Percentiles rank a stretch among this genome's conserved stretches.
phyloP scores from a whole-genome alignment of 75 land plant species.

The Adiantum capillusveneris region DNA sequence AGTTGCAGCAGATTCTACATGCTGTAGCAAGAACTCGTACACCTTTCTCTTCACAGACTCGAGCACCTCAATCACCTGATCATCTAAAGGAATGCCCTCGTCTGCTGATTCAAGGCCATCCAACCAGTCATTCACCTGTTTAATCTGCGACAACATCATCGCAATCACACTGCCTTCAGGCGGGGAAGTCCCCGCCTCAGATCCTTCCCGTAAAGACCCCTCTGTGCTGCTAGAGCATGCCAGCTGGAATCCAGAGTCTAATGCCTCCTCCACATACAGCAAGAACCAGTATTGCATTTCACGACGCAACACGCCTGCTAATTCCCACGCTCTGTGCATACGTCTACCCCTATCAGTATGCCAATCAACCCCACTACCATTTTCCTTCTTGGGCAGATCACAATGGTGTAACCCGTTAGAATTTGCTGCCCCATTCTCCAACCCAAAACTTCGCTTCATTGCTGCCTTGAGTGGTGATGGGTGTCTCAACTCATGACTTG shows the following conservation, averaged over 20 bases:
- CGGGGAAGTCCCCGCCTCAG: constrained; percentile 12
- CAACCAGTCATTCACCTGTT: constrained; percentile 86
- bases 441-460: neutral
- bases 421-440: no score
- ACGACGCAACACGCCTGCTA: constrained; percentile 33
- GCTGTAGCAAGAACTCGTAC: constrained; percentile 74
- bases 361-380: constrained; percentile 22
- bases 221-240: constrained; percentile 9
- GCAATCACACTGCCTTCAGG: constrained; percentile 46
- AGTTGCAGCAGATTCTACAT: constrained; percentile 67
- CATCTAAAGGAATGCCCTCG: constrained; percentile 33
- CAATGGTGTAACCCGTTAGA: neutral
- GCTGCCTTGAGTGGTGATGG: constrained; percentile 1
- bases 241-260: constrained; percentile 62
- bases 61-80: constrained; percentile 26
- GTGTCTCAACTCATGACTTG: constrained; percentile 7
- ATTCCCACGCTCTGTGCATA: constrained; percentile 45
- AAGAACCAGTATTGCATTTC: constrained; percentile 85
- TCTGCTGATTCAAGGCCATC: constrained; percentile 30
- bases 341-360: constrained; percentile 40
- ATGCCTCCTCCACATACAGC: constrained; percentile 70
- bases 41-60: constrained; percentile 74
- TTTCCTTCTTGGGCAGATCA: neutral
- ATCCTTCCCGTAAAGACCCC: constrained; percentile 7
- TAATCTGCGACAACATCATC: constrained; percentile 67